These are phyloP conservation scores for Vishniacozyma victoriae DNA, from an alignment of 768 basidiomycete genomes.

Conservation along the genomic window DNA sequence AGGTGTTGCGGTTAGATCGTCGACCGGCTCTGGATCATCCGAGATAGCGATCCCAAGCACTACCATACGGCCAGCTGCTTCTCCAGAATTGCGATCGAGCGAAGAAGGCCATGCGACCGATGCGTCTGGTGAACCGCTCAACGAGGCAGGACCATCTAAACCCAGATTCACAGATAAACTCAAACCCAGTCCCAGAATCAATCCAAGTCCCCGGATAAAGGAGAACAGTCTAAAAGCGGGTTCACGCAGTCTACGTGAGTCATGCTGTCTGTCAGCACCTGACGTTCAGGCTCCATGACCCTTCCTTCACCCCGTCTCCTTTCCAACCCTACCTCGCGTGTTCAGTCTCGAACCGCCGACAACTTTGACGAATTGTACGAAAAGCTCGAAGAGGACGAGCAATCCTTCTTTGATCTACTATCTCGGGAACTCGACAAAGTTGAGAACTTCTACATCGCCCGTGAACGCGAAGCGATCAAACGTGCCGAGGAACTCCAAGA, in stretches of 20 bases:
- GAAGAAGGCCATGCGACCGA: too few species aligned
- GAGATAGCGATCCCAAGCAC: too few species aligned
- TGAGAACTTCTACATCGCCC: conserved; percentile 69
- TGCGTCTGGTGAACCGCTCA: too few species aligned
- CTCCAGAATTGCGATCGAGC: too few species aligned
- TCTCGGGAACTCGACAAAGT: conserved; percentile 79
- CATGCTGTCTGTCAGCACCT: background rate
- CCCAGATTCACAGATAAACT: too few species aligned
- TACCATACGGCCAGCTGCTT: too few species aligned
- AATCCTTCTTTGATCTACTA: conserved; percentile 68
- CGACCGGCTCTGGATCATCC: too few species aligned
- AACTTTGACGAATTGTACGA: conserved; percentile 50
- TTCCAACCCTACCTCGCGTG: too few species aligned
- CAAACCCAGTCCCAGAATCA: too few species aligned
- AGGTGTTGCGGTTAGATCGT: too few species aligned
- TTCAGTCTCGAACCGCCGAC: conserved; percentile 16
- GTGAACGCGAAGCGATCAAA: conserved; percentile 57
- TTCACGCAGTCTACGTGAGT: conserved; percentile 24
- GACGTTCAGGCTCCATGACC: conserved; percentile 24
- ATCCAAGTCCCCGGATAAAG: background rate
- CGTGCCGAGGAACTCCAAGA: conserved; percentile 53
- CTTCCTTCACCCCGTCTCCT: conserved; percentile 18
- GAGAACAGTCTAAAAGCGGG: conserved; percentile 1
- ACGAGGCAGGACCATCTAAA: too few species aligned
- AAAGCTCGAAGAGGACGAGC: conserved; percentile 58